Evolutionary conservation across 768 basidiomycete genomes (phyloP).

Genomic region (Pleurotus tuber-regium): DNA sequence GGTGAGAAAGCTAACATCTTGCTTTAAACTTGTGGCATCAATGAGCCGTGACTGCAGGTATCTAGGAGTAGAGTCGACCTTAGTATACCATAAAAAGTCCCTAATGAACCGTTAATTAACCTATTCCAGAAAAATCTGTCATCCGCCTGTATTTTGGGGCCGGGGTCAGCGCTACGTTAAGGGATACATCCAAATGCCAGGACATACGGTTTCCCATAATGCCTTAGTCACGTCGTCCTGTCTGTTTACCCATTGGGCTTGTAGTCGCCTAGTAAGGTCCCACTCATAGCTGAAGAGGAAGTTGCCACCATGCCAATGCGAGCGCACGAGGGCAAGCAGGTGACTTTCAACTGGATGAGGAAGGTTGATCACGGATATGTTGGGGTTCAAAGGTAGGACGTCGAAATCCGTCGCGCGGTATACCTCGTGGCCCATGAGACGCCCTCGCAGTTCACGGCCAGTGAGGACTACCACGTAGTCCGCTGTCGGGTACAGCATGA

Average conservation of each 20-base stretch:
- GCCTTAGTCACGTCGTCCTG: slow-evolving; percentile 51
- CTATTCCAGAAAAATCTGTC: slow-evolving; percentile 99
- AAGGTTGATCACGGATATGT: slow-evolving; percentile 61
- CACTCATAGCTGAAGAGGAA: slow-evolving; percentile 91
- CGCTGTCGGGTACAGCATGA: slow-evolving; percentile 46
- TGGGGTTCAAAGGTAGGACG: slow-evolving; percentile 80
- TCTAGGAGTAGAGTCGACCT: slow-evolving; percentile 35
- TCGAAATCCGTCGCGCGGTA: slow-evolving; percentile 91
- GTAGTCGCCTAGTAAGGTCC: slow-evolving; percentile 86
- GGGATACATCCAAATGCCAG: background rate
- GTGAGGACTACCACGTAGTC: slow-evolving; percentile 93
- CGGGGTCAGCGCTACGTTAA: background rate
- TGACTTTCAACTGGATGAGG: slow-evolving; percentile 88
- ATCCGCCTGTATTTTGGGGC: slow-evolving; percentile 78
- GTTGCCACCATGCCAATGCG: slow-evolving; percentile 75
- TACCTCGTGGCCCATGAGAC: slow-evolving; percentile 82
- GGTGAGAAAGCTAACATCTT: slow-evolving; percentile 53
- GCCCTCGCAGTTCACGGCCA: slow-evolving; percentile 71
- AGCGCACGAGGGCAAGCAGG: slow-evolving; percentile 80
- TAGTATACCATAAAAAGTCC: too few species aligned
- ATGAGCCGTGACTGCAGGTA: slow-evolving; percentile 37
- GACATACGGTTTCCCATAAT: slow-evolving; percentile 78
- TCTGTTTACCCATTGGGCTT: slow-evolving; percentile 69
- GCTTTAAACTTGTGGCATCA: slow-evolving; percentile 40
- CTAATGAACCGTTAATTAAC: too few species aligned